Conservation (phyloP, 2,329 filamentous ascomycete genomes). For the Tolypocladium endophyticum region DNA sequence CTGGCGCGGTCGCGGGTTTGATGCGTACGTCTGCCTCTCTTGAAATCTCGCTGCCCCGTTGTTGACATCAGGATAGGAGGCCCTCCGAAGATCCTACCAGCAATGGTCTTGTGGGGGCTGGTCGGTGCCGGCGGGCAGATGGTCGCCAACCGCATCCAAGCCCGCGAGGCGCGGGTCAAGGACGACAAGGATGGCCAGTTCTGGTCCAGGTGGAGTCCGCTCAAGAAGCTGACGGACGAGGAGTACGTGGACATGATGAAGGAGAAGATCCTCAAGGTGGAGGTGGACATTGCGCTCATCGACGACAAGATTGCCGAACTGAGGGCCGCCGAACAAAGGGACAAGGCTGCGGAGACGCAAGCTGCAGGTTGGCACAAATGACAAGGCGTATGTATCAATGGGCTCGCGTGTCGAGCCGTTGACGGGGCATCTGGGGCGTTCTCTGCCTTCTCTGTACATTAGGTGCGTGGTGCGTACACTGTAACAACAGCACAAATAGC, state of each 20-base stretch:
- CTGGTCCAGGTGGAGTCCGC: conserved; percentile 59
- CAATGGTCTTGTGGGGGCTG: conserved; percentile 36
- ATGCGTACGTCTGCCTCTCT: conserved; percentile 31
- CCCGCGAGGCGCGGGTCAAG: conserved; percentile 15
- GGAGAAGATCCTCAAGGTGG: conserved; percentile 60
- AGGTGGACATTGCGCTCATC: conserved; percentile 67
- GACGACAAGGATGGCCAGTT: conserved; percentile 31
- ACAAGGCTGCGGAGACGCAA: background rate
- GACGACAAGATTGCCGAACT: conserved; percentile 58
- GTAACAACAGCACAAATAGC: background rate
- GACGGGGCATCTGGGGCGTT: background rate
- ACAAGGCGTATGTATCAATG: background rate
- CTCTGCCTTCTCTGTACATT: background rate
- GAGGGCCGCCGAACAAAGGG: conserved; percentile 2
- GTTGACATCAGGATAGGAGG: conserved; percentile 29
- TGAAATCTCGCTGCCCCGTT: background rate
- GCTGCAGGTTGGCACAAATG: background rate
- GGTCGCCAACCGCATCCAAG: conserved; percentile 20
- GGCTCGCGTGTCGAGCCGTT: background rate
- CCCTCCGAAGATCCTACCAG: conserved; percentile 41
- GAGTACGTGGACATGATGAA: conserved; percentile 62
- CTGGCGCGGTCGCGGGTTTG: conserved; percentile 49
- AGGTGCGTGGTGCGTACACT: background rate
- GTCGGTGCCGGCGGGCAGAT: conserved; percentile 29
- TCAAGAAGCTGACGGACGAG: conserved; percentile 59